These are phyloP conservation scores for Quercus rubra DNA, from an alignment of 306 rosid genomes.

Conservation along the genomic window DNA sequence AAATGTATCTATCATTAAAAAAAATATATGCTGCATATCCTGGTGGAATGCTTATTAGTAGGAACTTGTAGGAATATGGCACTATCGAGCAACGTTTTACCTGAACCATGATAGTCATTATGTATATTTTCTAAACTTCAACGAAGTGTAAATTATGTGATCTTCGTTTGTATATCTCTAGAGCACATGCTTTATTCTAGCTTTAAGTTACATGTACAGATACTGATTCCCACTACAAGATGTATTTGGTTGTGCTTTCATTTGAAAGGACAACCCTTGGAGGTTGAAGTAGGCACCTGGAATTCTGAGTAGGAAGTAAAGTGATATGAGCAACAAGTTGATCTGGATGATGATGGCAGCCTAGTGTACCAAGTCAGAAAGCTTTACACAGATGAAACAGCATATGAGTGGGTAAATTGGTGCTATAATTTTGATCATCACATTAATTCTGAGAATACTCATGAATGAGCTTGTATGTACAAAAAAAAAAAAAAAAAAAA, in stretches of 20 bases:
- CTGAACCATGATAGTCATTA: background rate
- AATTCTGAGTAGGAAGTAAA: no score
- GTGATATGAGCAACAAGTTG: no score
- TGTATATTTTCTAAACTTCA: background rate
- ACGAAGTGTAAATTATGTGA: slow-evolving; percentile 7
- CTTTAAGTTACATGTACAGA: background rate
- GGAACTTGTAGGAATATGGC: slow-evolving; percentile 24
- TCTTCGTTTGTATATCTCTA: background rate
- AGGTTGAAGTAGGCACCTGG: background rate
- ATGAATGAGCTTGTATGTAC: no score
- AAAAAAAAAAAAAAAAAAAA: no score
- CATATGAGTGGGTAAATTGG: no score
- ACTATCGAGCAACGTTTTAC: slow-evolving; percentile 13
- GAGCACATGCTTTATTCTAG: background rate
- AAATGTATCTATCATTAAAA: background rate
- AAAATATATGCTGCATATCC: background rate
- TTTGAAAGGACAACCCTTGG: background rate
- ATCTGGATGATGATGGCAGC: no score
- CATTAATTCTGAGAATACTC: no score
- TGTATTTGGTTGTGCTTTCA: background rate
- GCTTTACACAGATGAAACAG: no score
- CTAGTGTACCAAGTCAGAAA: no score
- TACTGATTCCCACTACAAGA: no score
- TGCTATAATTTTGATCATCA: no score
- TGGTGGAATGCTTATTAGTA: slow-evolving; percentile 14